phyloP scores from a whole-genome alignment of 2,329 filamentous ascomycete species.

The Aspergillus fumigatus region DNA sequence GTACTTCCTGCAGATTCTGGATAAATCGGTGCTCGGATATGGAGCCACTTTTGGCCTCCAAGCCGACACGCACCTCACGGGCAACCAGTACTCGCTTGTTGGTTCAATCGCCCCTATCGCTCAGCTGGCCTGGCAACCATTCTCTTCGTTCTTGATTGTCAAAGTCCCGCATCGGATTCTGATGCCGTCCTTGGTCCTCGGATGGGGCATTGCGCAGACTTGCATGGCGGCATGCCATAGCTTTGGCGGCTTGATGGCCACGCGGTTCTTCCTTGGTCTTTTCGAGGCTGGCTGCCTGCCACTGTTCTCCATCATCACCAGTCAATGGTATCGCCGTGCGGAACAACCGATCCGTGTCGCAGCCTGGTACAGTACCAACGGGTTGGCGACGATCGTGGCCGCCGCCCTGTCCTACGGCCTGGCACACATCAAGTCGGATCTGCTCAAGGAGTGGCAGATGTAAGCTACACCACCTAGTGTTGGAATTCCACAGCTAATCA shows the following conservation, averaged over 20 bases:
- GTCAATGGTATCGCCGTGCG: constrained; percentile 45
- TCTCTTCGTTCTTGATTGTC: constrained; percentile 57
- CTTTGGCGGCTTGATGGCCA: constrained; percentile 44
- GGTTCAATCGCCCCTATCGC: constrained; percentile 57
- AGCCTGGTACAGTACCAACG: constrained; percentile 64
- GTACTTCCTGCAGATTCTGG: constrained; percentile 50
- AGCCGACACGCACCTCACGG: constrained; percentile 47
- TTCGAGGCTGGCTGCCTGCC: constrained; percentile 50
- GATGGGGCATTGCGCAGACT: constrained; percentile 48
- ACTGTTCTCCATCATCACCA: constrained; percentile 43
- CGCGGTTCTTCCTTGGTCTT: constrained; percentile 51
- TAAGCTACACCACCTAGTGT: constrained; percentile 12
- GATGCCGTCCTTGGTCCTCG: constrained; percentile 48
- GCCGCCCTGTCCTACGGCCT: constrained; percentile 55
- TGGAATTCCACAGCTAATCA: background rate
- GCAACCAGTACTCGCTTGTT: constrained; percentile 54
- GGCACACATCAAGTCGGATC: constrained; percentile 47
- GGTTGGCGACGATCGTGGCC: constrained; percentile 54
- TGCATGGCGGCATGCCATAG: constrained; percentile 46
- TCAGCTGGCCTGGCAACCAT: constrained; percentile 58
- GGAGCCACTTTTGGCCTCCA: constrained; percentile 54
- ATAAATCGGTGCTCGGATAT: constrained; percentile 56
- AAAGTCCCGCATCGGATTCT: constrained; percentile 57
- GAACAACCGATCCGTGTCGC: constrained; percentile 62
- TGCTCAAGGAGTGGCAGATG: constrained; percentile 50